Conservation (phyloP, 2,329 filamentous ascomycete genomes). For the Sclerotiophoma versabilis region DNA sequence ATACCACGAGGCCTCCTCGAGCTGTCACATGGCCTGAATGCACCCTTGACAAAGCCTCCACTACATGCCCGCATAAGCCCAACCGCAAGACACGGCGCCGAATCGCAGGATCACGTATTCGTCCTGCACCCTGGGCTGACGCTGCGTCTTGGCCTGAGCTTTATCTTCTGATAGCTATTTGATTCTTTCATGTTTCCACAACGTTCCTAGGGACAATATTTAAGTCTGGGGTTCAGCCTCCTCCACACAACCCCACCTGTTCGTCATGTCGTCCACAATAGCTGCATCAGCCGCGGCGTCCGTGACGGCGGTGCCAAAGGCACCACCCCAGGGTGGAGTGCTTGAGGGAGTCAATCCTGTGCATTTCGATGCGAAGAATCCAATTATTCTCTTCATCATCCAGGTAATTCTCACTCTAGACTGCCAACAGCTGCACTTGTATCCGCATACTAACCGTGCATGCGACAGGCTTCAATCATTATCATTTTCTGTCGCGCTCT, state of each 20-base stretch:
- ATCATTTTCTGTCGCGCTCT: constrained; percentile 76
- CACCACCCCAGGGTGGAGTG: constrained; percentile 69
- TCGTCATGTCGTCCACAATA: constrained; percentile 35
- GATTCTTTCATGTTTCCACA: constrained; percentile 5
- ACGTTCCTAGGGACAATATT: background rate
- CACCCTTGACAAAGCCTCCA: constrained; percentile 13
- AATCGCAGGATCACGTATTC: constrained; percentile 9
- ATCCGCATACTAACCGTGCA: constrained; percentile 5
- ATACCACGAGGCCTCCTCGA: constrained; percentile 11
- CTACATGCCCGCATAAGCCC: constrained; percentile 17
- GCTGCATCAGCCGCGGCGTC: constrained; percentile 27
- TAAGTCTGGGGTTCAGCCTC: constrained; percentile 7
- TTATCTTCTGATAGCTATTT: constrained; percentile 12
- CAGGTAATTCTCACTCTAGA: constrained; percentile 58
- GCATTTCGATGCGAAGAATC: constrained; percentile 72
- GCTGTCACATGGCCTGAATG: constrained; percentile 19
- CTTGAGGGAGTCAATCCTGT: constrained; percentile 75
- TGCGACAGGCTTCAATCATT: constrained; percentile 69
- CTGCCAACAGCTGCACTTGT: background rate
- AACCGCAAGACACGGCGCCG: constrained; percentile 9
- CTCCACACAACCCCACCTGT: constrained; percentile 10
- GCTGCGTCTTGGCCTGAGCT: constrained; percentile 7
- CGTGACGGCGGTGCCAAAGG: constrained; percentile 31
- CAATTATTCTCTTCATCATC: constrained; percentile 78
- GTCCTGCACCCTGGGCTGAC: constrained; percentile 17